Percentiles rank a stretch among this genome's conserved stretches.
phyloP scores from a whole-genome alignment of 805 yeast species.

The Zygotorulaspora florentina region DNA sequence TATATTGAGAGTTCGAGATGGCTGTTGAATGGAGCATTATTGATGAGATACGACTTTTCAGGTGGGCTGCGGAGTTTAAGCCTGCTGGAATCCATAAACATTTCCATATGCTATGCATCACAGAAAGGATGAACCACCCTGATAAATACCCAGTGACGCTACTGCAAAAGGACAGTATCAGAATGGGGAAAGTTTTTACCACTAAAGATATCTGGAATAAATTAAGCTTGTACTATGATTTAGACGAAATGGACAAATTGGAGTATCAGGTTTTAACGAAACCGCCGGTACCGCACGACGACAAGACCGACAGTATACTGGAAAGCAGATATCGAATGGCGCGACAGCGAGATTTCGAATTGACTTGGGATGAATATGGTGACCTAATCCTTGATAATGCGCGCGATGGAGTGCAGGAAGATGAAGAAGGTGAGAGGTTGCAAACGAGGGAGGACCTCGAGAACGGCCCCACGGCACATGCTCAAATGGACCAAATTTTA shows the following conservation, averaged over 20 bases:
- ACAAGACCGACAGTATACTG: slow-evolving; percentile 4
- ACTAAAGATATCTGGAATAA: slow-evolving; percentile 56
- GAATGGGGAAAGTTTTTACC: slow-evolving; percentile 33
- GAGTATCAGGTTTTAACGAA: slow-evolving; percentile 36
- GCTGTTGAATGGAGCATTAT: slow-evolving; percentile 49
- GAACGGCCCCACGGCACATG: slow-evolving; percentile 8
- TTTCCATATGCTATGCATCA: slow-evolving; percentile 38
- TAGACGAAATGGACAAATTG: slow-evolving; percentile 53
- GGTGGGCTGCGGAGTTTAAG: slow-evolving; percentile 58
- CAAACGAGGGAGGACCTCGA: slow-evolving; percentile 5
- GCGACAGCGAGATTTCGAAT: slow-evolving; percentile 32
- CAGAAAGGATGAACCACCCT: slow-evolving; percentile 38
- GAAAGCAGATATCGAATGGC: slow-evolving; percentile 5
- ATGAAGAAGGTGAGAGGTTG: slow-evolving; percentile 8
- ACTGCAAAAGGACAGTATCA: slow-evolving; percentile 26
- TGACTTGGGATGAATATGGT: slow-evolving; percentile 46
- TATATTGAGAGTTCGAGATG: slow-evolving; percentile 10
- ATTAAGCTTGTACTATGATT: slow-evolving; percentile 49
- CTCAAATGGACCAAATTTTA: neutral
- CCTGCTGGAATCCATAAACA: slow-evolving; percentile 59
- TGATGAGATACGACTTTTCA: slow-evolving; percentile 58
- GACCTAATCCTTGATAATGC: slow-evolving; percentile 41
- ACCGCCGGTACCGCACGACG: slow-evolving; percentile 1
- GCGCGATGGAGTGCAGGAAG: slow-evolving; percentile 14
- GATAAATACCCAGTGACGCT: slow-evolving; percentile 38